Conservation (phyloP, 768 basidiomycete species). For the Boletus reticulatus region DNA sequence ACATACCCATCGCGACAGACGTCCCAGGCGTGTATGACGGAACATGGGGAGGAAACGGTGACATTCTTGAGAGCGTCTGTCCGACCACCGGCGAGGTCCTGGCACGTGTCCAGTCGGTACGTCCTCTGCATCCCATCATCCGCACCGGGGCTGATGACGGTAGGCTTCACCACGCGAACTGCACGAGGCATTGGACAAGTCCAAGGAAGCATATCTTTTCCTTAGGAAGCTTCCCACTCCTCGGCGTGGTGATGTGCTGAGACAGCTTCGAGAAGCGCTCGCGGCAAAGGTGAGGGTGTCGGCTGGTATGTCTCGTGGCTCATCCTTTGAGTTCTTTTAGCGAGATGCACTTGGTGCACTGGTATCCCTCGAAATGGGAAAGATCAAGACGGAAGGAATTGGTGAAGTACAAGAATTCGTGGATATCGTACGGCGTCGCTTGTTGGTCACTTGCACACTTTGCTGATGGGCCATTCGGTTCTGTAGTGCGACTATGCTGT, state of each 20-base stretch:
- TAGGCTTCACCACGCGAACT: conserved; percentile 76
- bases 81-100: conserved; percentile 87
- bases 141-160: conserved; percentile 10
- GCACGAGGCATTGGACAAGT: conserved; percentile 60
- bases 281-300: conserved; percentile 58
- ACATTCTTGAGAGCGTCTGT: conserved; percentile 66
- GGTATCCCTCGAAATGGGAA: conserved; percentile 87
- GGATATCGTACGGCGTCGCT: conserved; percentile 68
- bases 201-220: conserved; percentile 67
- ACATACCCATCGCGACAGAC: conserved; percentile 54
- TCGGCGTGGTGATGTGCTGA: conserved; percentile 80
- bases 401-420: conserved; percentile 96
- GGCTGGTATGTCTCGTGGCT: background rate
- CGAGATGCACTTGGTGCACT: conserved; percentile 77
- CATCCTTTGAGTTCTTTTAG: conserved; percentile 36
- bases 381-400: conserved; percentile 86
- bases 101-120: conserved; percentile 68
- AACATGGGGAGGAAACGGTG: conserved; percentile 74
- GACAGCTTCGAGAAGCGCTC: conserved; percentile 84
- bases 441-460: background rate
- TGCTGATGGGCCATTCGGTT: conserved; percentile 7
- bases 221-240: conserved; percentile 85
- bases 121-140: conserved; percentile 21
- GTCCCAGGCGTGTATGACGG: conserved; percentile 81
- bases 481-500: conserved; percentile 90